Evolutionary conservation across 441 rosid species (phyloP), one percentile per base, ranked within the genome.

Genomic region (Bocquillonia castaneifolia): DNA sequence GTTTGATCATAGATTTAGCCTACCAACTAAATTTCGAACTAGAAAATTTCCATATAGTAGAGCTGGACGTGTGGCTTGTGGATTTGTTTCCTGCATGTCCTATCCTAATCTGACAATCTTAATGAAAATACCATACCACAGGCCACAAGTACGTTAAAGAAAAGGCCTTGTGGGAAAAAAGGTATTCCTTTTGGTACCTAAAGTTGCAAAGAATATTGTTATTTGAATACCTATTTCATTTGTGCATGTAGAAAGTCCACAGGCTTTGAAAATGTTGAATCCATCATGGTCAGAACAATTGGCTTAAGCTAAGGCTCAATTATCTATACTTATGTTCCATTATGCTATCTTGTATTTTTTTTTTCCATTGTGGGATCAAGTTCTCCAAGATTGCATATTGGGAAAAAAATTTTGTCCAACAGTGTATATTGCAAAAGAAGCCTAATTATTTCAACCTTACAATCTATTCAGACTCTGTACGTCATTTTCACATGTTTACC

Each of bases 21-120:
- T 50, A 48, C 29, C 17, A 1, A 32, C 28, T 4, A 63, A 48
- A 53, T 31, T 67, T 32, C 53, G 54, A 52, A 20, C 10, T 23
- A 26, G 14, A 12, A 6, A 48, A n/a, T 10, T 62, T 53, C 13
- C 23, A 37, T n/a, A 72, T 1, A 9, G 28, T 50, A 59, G 36
- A 29, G 28, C 12, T 2, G 47, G 39, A n/a, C 47, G 25, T 56
- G 26, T 67, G 34, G 63, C 32, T 34, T 32, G 36, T 64, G 40
- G 36, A 56, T 36, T 20, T 44, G 62, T 44, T 42, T 63, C 51
- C 26, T 40, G 23, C 28, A 37, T 26, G 32, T 56, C 26, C 44
- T 54, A 26, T 66, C 28, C 45, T 23, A 69, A 23, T n/a, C n/a
- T n/a, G n/a, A n/a, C n/a, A n/a, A 57, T 17, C 50, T 68, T 63